A percentile compares a stretch with the other conserved stretches of the same genome.
Evolutionary conservation across 139 green algal species (phyloP).

Genomic region (Raphidocelis subcapitata): DNA sequence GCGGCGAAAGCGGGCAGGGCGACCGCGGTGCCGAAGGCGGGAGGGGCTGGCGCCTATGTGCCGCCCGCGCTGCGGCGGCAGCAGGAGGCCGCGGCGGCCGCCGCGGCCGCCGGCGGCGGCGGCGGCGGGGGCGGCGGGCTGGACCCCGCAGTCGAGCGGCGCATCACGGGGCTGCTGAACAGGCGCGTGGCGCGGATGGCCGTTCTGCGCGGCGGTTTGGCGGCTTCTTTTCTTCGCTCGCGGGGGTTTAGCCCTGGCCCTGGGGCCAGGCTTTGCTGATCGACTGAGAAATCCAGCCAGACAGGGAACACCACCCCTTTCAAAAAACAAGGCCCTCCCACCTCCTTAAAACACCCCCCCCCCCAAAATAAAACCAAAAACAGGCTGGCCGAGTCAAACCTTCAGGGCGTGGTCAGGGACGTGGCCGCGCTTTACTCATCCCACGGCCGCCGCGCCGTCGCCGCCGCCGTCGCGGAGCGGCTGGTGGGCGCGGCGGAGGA

Average conservation of each 20-base stretch:
- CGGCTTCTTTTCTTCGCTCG: not conserved
- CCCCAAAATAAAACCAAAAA: not conserved
- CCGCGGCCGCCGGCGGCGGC: not conserved
- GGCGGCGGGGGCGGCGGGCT: conserved; percentile 10
- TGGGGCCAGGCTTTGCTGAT: not conserved
- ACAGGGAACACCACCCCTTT: not conserved
- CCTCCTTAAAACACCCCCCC: not conserved
- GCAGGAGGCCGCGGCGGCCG: not conserved
- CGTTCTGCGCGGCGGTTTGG: not conserved
- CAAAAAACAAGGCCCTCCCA: not conserved
- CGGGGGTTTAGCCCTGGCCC: not conserved
- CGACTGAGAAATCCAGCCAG: not conserved
- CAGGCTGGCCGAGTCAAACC: conserved; percentile 68
- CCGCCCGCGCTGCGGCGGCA: conserved; percentile 49
- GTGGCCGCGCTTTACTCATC: conserved; percentile 55
- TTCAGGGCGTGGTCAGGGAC: conserved; percentile 59
- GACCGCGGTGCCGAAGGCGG: conserved; percentile 1
- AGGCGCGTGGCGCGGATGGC: conserved; percentile 23
- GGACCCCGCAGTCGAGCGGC: conserved; percentile 37
- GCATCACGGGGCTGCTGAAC: conserved; percentile 76
- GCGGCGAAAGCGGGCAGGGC: not conserved
- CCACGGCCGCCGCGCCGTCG: conserved; percentile 49
- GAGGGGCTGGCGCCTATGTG: conserved; percentile 44
- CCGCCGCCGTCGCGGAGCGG: conserved; percentile 47
- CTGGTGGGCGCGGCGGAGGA: conserved; percentile 59